Evolutionary conservation across 768 basidiomycete genomes (phyloP), one percentile per base, ranked within the genome.

Genomic region (Piloderma croceum): DNA sequence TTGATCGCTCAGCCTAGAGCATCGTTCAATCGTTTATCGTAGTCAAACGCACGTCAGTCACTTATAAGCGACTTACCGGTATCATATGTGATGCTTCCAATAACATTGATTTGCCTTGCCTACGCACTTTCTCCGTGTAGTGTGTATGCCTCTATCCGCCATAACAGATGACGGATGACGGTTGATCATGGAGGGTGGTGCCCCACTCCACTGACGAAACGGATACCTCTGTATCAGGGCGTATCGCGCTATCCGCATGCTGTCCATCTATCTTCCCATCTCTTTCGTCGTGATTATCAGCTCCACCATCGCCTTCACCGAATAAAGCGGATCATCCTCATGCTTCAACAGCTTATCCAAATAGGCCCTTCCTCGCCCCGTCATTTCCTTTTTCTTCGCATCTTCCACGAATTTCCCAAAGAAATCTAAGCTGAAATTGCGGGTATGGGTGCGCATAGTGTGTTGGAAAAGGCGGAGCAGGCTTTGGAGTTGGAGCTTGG

Each of bases 251-350:
- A 10, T 62, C 57, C 24, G 61, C 61, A 41, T 41, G 31, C 34
- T 29, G 18, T 36, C 13, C 25, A 24, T 34, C 17, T 22, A 19
- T 10, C 40, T 27, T 36, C 15, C 19, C 19, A 18, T 24, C 29
- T 35, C 31, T 25, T 39, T 24, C 38, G 38, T 17, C 38, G 24
- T 20, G n/a, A n/a, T n/a, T n/a, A n/a, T n/a, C n/a, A n/a, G n/a
- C n/a, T n/a, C n/a, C n/a, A n/a, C n/a, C n/a, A 19, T 36, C 36
- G n/a, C 20, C 35, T 51, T 34, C 21, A 77, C 42, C 65, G 77
- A 81, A 53, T 79, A 82, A 49, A 85, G 56, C 2, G 83, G 83
- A 55, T 87, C 83, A 37, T 83, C 79, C 57, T 86, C 74, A 44
- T 82, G 76, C 43, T 69, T 49, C 25, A 86, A 54, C 24, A 87